These are phyloP conservation scores for Chaetomidium leptoderma DNA, from an alignment of 495 filamentous ascomycete species.

Conservation along the genomic window DNA sequence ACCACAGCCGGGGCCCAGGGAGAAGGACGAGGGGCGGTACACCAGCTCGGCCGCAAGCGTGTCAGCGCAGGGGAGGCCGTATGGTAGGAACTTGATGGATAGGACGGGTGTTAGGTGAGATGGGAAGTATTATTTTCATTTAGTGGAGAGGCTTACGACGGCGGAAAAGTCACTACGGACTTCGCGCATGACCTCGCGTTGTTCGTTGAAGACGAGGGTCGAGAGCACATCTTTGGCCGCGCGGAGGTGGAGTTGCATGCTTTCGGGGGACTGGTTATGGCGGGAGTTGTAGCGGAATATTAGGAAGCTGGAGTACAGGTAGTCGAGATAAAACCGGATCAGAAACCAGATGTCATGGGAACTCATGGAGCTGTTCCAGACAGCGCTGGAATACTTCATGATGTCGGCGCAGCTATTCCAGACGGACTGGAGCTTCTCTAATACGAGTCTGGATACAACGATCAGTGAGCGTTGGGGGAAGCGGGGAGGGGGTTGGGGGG, in stretches of 20 bases:
- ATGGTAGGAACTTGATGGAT: conserved; percentile 7
- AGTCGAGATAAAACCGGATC: conserved; percentile 12
- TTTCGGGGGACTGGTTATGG: conserved; percentile 9
- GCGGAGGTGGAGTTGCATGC: not conserved
- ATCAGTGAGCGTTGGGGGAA: not conserved
- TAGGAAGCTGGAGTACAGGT: conserved; percentile 15
- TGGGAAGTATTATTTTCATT: not conserved
- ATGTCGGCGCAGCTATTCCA: conserved; percentile 11
- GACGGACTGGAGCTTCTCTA: conserved; percentile 13
- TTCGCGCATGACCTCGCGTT: conserved; percentile 12
- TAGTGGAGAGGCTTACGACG: not conserved
- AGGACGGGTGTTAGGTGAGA: not conserved
- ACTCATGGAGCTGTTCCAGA: not conserved
- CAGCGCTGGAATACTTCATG: conserved; percentile 5
- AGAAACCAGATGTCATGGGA: conserved; percentile 17
- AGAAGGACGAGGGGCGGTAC: conserved; percentile 9
- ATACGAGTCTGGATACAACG: not conserved
- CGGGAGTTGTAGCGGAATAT: conserved; percentile 13
- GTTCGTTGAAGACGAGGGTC: conserved; percentile 14
- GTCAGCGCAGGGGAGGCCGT: conserved; percentile 15
- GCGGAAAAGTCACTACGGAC: conserved; percentile 13
- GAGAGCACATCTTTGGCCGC: conserved; percentile 14
- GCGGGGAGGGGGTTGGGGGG: not conserved
- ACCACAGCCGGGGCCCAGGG: not conserved
- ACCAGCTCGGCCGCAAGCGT: conserved; percentile 9